Conservation (phyloP, 495 filamentous ascomycete genomes). For the Annulohypoxylon bovei region DNA sequence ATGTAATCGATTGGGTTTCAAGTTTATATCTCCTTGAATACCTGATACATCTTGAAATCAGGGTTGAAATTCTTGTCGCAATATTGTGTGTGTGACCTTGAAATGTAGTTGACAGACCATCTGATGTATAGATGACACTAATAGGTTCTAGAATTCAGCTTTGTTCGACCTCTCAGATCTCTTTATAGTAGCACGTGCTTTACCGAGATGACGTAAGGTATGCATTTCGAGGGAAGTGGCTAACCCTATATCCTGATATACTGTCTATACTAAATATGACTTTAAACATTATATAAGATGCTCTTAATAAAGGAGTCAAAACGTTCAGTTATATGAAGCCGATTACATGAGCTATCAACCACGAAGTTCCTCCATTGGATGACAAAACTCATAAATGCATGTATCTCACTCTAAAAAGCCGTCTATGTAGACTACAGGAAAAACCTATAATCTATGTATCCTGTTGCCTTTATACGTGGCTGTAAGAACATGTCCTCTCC, state of each 20-base stretch:
- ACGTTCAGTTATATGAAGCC: not conserved
- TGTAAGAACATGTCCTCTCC: too few species aligned
- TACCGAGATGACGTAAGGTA: slow-evolving; percentile 22
- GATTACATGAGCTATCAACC: not conserved
- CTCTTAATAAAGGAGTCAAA: not conserved
- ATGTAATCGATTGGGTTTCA: not conserved
- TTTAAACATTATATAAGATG: not conserved
- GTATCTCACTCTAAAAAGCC: too few species aligned
- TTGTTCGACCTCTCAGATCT: slow-evolving; percentile 22
- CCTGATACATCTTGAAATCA: not conserved
- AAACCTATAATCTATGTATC: not conserved
- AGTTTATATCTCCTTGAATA: not conserved
- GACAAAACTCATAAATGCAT: not conserved
- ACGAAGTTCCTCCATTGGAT: not conserved
- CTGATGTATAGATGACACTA: slow-evolving; percentile 4
- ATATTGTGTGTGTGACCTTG: not conserved
- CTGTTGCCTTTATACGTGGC: too few species aligned
- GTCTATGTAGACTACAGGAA: not conserved
- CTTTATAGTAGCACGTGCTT: slow-evolving; percentile 19
- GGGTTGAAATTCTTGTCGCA: not conserved
- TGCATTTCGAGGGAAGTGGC: not conserved
- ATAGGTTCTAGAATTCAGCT: slow-evolving; percentile 12
- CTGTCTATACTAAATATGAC: not conserved
- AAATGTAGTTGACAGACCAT: not conserved
- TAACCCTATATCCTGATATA: not conserved